Evolutionary conservation across 2,329 filamentous ascomycete species (phyloP), one percentile per base, ranked within the genome.

Genomic region (Coniochaeta sp.): DNA sequence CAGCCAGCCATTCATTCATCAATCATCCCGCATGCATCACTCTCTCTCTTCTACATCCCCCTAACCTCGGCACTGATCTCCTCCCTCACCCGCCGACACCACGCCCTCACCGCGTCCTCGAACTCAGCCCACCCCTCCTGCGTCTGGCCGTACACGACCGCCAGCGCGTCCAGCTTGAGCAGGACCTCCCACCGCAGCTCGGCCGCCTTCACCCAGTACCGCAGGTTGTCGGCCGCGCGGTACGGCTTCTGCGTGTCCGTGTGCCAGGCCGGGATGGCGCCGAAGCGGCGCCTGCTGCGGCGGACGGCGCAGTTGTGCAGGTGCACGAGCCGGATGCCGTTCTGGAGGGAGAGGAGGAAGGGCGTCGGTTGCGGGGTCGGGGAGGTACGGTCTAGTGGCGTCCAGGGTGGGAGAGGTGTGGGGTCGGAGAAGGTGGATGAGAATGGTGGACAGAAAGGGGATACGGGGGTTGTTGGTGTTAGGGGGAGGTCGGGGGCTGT

Each of bases 201-300:
- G 7, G 91, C 91, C 1, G 92, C 94, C 73, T 99, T 99, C 69
- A 88, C 81, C 92, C 94, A 99, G 74, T 87, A 99, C 35, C 91
- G 83, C 55, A 99, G 77, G 66, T 99, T 99, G 60, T 99, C 94
- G 3, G 91, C 90, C 56, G 86, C 86, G 48, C 94, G 86, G 67
- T 99, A 99, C 0, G 94, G 94, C 70, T 97, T 97, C 54, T 83
- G 85, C 9, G 94, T 92, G 67, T 99, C 91, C n/a, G 84, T 85
- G 67, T 97, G 94, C 67, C 87, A 96, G 9, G 81, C 80, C 52
- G 89, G 90, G 64, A 99, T 96, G 56, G 89, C 82, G 50, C 91
- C 91, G 65, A 97, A 97, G 7, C 87, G 88, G 27, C 89, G 81
- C 63, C 86, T 85, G 20, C 91, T 96, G 65, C 89, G 89, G 63